These are phyloP conservation scores for Stephanodiscus triporus DNA, from an alignment of 108 stramenopile genomes.

Conservation along the genomic window DNA sequence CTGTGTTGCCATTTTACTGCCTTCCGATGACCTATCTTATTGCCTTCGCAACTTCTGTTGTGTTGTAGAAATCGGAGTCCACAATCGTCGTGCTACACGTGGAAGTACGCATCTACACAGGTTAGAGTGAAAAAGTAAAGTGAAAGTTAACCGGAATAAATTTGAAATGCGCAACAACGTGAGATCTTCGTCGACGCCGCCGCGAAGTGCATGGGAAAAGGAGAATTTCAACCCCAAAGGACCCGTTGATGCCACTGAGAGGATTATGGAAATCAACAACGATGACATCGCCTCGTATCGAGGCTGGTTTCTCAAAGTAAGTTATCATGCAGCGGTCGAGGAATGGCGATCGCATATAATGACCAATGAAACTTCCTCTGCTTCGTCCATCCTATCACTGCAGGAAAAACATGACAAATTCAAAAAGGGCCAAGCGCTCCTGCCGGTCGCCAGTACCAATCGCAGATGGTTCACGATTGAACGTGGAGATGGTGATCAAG, in stretches of 20 bases:
- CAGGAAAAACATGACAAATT: constrained; percentile 37
- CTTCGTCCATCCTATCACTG: constrained; percentile 1
- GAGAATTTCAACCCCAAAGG: background rate
- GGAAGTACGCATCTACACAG: too few species aligned
- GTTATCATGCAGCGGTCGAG: background rate
- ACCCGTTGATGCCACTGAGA: background rate
- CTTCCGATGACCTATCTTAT: background rate
- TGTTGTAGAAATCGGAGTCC: too few species aligned
- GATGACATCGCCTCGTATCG: constrained; percentile 26
- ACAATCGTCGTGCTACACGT: too few species aligned
- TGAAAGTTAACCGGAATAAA: too few species aligned
- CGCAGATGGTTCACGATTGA: constrained; percentile 19
- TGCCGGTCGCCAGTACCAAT: constrained; percentile 16
- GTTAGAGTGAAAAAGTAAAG: too few species aligned
- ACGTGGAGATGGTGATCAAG: background rate
- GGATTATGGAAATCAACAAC: constrained; percentile 8
- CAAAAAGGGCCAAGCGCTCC: constrained; percentile 24
- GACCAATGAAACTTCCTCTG: background rate
- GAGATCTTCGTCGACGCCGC: too few species aligned
- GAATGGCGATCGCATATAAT: background rate
- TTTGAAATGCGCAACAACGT: too few species aligned
- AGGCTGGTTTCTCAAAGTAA: constrained; percentile 40
- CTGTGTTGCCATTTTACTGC: background rate
- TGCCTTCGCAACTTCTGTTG: too few species aligned
- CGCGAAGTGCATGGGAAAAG: constrained; percentile 5